A percentile compares a stretch with the other conserved stretches of the same genome.
These are phyloP conservation scores for Didymellaceae sp. DNA, from an alignment of 2,329 filamentous ascomycete genomes.

Conservation along the genomic window DNA sequence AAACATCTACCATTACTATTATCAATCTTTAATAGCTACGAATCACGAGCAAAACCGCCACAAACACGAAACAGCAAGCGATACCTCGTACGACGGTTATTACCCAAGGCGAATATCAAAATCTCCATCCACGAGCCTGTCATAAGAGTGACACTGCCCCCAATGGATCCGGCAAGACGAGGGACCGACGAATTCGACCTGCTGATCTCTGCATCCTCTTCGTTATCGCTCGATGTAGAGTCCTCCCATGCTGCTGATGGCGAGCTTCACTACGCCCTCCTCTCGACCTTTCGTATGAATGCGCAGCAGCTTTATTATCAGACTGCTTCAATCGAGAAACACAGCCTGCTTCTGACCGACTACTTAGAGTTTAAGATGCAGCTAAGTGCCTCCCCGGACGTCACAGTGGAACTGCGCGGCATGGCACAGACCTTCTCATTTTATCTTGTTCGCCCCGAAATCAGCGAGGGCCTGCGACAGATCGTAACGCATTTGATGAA, in stretches of 20 bases:
- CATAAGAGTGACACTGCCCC: conserved; percentile 83
- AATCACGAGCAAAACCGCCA: conserved; percentile 33
- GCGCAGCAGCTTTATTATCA: conserved; percentile 95
- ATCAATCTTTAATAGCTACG: conserved; percentile 69
- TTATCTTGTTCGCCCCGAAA: conserved; percentile 89
- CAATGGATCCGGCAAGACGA: conserved; percentile 64
- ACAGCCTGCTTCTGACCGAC: conserved; percentile 87
- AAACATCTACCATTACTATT: conserved; percentile 87
- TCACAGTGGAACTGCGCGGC: conserved; percentile 80
- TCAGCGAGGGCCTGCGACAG: conserved; percentile 88
- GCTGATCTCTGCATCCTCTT: conserved; percentile 93
- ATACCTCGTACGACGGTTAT: conserved; percentile 81
- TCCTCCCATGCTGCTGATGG: conserved; percentile 90
- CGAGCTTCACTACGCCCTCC: conserved; percentile 84
- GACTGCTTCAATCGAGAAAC: conserved; percentile 79
- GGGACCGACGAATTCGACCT: conserved; percentile 87
- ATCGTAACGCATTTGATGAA: conserved; percentile 83
- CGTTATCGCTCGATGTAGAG: conserved; percentile 89
- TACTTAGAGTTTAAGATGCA: conserved; percentile 86
- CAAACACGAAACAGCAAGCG: conserved; percentile 50
- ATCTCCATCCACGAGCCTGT: conserved; percentile 97
- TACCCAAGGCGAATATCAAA: conserved; percentile 94
- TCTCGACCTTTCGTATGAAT: conserved; percentile 80
- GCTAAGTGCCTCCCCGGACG: conserved; percentile 82
- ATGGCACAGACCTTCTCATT: conserved; percentile 86